phyloP scores from a whole-genome alignment of 176 grass and related monocot species.

The Oryza longistaminata region DNA sequence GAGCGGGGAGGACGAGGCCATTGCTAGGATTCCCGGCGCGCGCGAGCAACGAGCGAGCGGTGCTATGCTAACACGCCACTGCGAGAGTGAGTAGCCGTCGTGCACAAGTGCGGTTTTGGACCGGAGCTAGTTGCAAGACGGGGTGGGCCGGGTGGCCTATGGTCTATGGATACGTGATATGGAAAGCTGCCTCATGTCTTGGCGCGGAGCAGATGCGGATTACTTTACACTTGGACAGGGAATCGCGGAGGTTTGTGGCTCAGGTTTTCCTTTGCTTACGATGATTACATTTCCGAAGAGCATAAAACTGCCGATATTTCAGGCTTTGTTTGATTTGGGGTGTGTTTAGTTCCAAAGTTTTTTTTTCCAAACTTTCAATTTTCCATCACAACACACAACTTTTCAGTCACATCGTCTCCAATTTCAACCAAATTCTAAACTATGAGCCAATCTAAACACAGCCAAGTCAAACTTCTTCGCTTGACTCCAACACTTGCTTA shows the following conservation, averaged over 20 bases:
- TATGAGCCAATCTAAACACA: no score
- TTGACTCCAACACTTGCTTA: background rate
- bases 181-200: no score
- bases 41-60: background rate
- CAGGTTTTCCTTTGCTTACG: background rate
- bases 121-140: background rate
- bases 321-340: background rate
- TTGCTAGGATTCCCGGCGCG: constrained; percentile 4
- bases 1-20: constrained; percentile 7
- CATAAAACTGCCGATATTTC: background rate
- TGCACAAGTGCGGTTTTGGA: background rate
- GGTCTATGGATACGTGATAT: no score
- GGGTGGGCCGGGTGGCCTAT: no score
- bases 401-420: no score
- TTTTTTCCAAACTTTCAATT: no score
- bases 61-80: background rate
- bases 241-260: background rate
- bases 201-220: background rate
- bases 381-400: no score
- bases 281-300: no score
- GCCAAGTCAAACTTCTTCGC: background rate
- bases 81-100: background rate
- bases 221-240: background rate
- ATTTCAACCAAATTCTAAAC: no score
- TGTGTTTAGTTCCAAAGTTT: no score